Conservation (phyloP, 345 rosid species). For the Citrus glauca region DNA sequence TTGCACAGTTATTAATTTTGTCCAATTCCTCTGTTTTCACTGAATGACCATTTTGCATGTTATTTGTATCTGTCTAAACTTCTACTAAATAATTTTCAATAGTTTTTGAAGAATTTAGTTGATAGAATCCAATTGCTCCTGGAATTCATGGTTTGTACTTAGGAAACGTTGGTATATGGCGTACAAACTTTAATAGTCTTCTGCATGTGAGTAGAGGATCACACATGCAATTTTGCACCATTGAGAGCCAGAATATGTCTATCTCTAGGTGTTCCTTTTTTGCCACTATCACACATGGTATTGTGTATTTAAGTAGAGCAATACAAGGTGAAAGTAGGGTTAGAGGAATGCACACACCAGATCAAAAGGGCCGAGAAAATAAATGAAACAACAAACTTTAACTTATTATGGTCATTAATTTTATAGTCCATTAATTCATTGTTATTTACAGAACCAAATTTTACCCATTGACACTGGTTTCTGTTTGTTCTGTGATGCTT, state of each 20-base stretch:
- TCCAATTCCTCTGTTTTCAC: neutral
- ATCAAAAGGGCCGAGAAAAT: neutral
- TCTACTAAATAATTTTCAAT: neutral
- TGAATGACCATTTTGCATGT: neutral
- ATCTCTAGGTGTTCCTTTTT: neutral
- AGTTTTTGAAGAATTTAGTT: neutral
- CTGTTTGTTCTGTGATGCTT: constrained; percentile 17
- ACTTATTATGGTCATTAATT: neutral
- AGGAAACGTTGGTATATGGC: neutral
- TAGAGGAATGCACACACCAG: neutral
- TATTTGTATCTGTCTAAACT: neutral
- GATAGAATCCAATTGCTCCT: neutral
- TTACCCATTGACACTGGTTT: constrained; percentile 11
- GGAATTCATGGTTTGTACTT: neutral
- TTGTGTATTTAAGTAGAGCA: neutral
- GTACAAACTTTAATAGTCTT: neutral
- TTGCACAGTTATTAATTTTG: neutral
- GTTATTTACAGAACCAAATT: neutral
- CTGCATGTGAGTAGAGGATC: neutral
- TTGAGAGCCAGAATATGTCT: neutral
- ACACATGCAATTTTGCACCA: neutral
- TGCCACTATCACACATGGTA: neutral
- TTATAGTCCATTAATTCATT: neutral
- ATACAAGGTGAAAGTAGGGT: neutral
- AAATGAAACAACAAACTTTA: neutral